Conservation (phyloP, 306 rosid genomes). For the Geum urbanum region DNA sequence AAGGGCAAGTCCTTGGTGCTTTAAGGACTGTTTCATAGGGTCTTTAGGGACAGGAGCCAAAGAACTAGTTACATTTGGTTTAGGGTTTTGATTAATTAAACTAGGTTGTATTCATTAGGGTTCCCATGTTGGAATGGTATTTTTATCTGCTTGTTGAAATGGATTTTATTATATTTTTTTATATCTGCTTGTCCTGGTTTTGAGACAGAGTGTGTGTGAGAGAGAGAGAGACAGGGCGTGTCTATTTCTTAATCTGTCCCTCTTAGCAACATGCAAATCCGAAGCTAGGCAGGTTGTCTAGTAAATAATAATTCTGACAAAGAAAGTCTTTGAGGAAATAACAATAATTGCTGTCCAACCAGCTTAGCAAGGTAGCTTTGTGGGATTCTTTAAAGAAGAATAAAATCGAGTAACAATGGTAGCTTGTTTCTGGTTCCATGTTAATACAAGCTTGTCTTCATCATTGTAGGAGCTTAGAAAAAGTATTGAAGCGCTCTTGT, state of each 20-base stretch:
- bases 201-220: not conserved
- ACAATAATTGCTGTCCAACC: constrained; percentile 4
- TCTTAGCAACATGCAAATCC: constrained; percentile 14
- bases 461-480: not conserved
- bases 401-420: constrained; percentile 3
- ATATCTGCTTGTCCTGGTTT: constrained; percentile 1
- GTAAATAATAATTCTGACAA: not conserved
- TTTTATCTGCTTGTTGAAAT: not conserved
- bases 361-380: constrained; percentile 5
- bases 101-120: constrained; percentile 24
- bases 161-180: too few relatives aligned
- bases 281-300: not conserved
- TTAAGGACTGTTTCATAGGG: constrained; percentile 9
- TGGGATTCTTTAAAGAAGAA: not conserved
- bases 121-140: constrained; percentile 6
- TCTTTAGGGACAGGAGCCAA: constrained; percentile 36
- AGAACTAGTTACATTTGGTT: constrained; percentile 20
- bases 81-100: not conserved
- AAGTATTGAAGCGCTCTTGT: not conserved
- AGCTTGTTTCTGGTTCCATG: not conserved
- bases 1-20: not conserved
- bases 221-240: not conserved
- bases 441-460: constrained; percentile 5
- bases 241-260: constrained; percentile 9
- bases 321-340: not conserved